Conservation (phyloP, 352 stramenopile genomes). For the Globisporangium parvum region DNA sequence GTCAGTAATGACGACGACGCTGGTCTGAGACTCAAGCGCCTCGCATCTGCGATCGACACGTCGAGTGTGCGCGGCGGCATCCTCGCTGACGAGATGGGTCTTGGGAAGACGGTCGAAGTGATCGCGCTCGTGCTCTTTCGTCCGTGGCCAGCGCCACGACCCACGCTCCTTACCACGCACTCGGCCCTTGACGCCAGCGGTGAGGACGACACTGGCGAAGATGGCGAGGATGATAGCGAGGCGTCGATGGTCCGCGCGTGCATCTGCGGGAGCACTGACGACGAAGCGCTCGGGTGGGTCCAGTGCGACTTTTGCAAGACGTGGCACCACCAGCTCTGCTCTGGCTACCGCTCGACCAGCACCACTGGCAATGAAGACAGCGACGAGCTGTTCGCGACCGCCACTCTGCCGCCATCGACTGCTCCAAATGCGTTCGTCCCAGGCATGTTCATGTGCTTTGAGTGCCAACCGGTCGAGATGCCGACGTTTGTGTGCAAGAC, state of each 20-base stretch:
- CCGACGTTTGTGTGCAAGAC: constrained; percentile 46
- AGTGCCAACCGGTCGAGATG: constrained; percentile 41
- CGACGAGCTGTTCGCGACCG: not conserved
- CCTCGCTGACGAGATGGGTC: constrained; percentile 91
- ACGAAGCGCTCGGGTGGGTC: constrained; percentile 35
- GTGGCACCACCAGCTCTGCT: constrained; percentile 66
- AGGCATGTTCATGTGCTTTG: constrained; percentile 52
- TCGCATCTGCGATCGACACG: not conserved
- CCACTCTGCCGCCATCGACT: not conserved
- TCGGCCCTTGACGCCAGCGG: constrained; percentile 1
- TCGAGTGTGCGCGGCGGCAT: constrained; percentile 67
- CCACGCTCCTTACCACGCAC: constrained; percentile 45
- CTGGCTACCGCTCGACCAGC: constrained; percentile 21
- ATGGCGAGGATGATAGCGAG: not conserved
- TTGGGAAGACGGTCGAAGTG: constrained; percentile 85
- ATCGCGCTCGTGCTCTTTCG: constrained; percentile 50
- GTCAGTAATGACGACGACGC: not conserved
- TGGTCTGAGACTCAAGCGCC: no score
- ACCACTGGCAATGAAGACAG: not conserved
- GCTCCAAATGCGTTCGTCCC: constrained; percentile 3
- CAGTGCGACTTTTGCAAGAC: constrained; percentile 43
- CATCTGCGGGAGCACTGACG: constrained; percentile 40
- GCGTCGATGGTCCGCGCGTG: constrained; percentile 19
- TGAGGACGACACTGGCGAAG: not conserved
- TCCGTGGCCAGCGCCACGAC: constrained; percentile 9